Evolutionary conservation across 2,329 filamentous ascomycete species (phyloP).

Genomic region (Fusarium palustre): DNA sequence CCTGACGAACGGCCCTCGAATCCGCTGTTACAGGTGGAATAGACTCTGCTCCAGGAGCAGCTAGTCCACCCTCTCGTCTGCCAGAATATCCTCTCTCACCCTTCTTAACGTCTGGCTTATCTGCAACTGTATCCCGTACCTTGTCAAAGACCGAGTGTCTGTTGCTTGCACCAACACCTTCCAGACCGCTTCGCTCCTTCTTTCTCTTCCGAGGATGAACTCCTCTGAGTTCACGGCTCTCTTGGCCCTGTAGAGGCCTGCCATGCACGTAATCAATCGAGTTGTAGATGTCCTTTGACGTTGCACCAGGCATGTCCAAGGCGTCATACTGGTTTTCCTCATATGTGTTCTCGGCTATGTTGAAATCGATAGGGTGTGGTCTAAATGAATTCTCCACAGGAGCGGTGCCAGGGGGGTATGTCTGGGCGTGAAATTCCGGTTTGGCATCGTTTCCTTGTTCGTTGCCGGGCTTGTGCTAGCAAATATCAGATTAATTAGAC

Average conservation of each 20-base stretch:
- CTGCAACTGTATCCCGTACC: conserved; percentile 2
- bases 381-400: background rate
- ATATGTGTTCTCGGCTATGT: background rate
- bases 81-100: conserved; percentile 1
- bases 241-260: background rate
- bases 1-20: background rate
- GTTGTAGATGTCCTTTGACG: conserved; percentile 10
- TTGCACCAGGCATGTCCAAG: background rate
- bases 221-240: conserved; percentile 7
- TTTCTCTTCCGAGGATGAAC: conserved; percentile 15
- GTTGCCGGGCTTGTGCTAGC: background rate
- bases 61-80: background rate
- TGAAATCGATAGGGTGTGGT: background rate
- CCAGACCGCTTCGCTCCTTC: conserved; percentile 1
- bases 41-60: background rate
- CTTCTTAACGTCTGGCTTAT: conserved; percentile 5
- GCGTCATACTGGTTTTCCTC: background rate
- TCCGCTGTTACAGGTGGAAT: background rate
- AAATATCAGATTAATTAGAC: rapidly evolving
- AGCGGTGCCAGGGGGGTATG: background rate
- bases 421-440: conserved; percentile 1
- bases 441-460: conserved; percentile 1
- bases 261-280: background rate
- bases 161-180: background rate
- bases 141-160: background rate